Evolutionary conservation across 345 rosid genomes (phyloP).

Genomic region (Hirschfeldia incana): DNA sequence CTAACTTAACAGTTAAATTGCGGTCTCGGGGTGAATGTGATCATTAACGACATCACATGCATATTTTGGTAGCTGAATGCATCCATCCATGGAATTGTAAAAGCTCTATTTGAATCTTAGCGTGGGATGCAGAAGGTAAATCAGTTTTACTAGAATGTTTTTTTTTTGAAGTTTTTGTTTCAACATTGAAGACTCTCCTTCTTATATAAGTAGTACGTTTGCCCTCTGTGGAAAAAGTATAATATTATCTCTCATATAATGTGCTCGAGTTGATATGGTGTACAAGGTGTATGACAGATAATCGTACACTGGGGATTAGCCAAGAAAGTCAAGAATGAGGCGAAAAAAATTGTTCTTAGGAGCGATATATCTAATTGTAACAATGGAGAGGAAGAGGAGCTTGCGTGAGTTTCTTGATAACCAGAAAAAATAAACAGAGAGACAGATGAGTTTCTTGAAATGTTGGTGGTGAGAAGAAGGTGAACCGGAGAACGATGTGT

Average conservation of each 20-base stretch:
- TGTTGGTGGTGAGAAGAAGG: slow-evolving; percentile 45
- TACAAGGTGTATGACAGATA: slow-evolving; percentile 70
- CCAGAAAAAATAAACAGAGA: slow-evolving; percentile 65
- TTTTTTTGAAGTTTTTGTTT: slow-evolving; percentile 13
- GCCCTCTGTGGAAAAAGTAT: no score
- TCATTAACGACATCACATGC: not conserved
- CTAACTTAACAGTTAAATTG: not conserved
- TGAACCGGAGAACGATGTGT: slow-evolving; percentile 17
- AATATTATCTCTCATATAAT: slow-evolving; percentile 10
- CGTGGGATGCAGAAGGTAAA: slow-evolving; percentile 77
- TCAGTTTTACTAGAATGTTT: slow-evolving; percentile 8
- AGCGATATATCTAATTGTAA: slow-evolving; percentile 39
- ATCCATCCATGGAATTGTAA: slow-evolving; percentile 72
- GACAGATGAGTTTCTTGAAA: slow-evolving; percentile 78
- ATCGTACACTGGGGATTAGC: slow-evolving; percentile 78
- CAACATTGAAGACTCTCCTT: slow-evolving; percentile 13
- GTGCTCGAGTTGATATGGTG: slow-evolving; percentile 30
- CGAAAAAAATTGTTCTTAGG: slow-evolving; percentile 87
- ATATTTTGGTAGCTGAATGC: slow-evolving; percentile 60
- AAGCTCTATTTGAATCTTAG: slow-evolving; percentile 86
- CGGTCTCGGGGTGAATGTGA: not conserved
- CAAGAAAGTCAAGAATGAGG: slow-evolving; percentile 90
- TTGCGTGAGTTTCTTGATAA: slow-evolving; percentile 46
- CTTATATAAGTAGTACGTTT: slow-evolving; percentile 6
- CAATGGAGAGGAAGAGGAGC: slow-evolving; percentile 46